These are phyloP conservation scores for Penicillium ochrochloron DNA, from an alignment of 495 filamentous ascomycete genomes.

Conservation along the genomic window DNA sequence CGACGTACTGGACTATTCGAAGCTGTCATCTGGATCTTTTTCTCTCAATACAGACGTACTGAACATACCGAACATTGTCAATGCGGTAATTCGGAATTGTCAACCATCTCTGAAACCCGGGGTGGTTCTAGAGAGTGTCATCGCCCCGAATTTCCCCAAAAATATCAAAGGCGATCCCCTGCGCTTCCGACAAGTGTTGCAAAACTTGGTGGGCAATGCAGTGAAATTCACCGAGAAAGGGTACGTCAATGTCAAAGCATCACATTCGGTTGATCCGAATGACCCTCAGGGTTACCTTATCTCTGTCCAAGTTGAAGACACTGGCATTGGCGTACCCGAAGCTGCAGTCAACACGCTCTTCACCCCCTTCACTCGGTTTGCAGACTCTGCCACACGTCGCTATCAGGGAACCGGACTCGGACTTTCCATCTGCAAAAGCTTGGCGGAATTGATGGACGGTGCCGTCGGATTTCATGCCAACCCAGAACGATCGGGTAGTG, in stretches of 20 bases:
- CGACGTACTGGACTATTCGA: slow-evolving; percentile 87
- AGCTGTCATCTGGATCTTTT: slow-evolving; percentile 85
- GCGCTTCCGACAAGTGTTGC: slow-evolving; percentile 79
- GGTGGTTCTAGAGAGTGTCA: slow-evolving; percentile 57
- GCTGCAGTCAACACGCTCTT: slow-evolving; percentile 74
- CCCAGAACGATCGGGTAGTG: slow-evolving; percentile 53
- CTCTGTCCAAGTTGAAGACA: slow-evolving; percentile 68
- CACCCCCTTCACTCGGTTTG: slow-evolving; percentile 85
- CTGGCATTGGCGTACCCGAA: slow-evolving; percentile 84
- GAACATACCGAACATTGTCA: slow-evolving; percentile 62
- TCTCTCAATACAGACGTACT: slow-evolving; percentile 72
- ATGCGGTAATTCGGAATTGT: slow-evolving; percentile 58
- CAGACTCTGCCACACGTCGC: slow-evolving; percentile 72
- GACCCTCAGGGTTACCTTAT: slow-evolving; percentile 47
- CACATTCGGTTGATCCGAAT: slow-evolving; percentile 55
- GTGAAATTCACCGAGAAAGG: slow-evolving; percentile 86
- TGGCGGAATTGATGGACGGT: slow-evolving; percentile 85
- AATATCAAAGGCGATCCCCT: slow-evolving; percentile 70
- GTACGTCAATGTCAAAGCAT: slow-evolving; percentile 58
- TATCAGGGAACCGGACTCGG: slow-evolving; percentile 86
- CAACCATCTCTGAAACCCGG: slow-evolving; percentile 61
- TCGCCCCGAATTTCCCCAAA: slow-evolving; percentile 49
- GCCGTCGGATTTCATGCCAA: slow-evolving; percentile 65
- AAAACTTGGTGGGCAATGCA: slow-evolving; percentile 85
- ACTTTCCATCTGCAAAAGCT: slow-evolving; percentile 77